These are phyloP conservation scores for Coleophoma cylindrospora DNA, from an alignment of 2,329 filamentous ascomycete genomes.

Conservation along the genomic window DNA sequence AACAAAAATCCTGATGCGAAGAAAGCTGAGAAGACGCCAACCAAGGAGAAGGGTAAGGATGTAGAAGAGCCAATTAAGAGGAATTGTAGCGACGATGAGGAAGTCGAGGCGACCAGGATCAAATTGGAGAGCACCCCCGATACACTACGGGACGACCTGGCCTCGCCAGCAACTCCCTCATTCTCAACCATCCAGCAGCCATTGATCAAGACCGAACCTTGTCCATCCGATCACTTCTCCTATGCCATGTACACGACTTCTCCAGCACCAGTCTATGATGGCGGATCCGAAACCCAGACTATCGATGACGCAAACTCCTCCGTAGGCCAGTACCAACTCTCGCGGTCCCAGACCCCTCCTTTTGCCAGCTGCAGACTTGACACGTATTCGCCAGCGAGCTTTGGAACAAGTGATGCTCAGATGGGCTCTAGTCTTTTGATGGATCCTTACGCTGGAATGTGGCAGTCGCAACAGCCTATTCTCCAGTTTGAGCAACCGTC, in stretches of 20 bases:
- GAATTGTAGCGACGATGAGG: neutral
- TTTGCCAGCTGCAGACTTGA: too few species aligned
- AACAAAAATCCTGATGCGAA: constrained; percentile 12
- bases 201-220: neutral
- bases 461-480: neutral
- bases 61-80: too few species aligned
- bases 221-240: neutral
- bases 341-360: too few species aligned
- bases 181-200: neutral
- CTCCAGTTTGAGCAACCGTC: neutral
- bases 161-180: neutral
- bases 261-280: neutral
- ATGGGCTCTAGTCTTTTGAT: neutral
- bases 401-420: neutral
- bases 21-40: constrained; percentile 14
- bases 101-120: neutral
- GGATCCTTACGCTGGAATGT: neutral
- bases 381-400: neutral
- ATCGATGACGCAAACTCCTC: neutral
- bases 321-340: too few species aligned
- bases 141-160: neutral
- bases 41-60: neutral
- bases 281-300: neutral
- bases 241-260: neutral
- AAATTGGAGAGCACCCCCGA: neutral